phyloP scores from a whole-genome alignment of 2,329 filamentous ascomycete genomes.

The Colletotrichum chlorophyti region DNA sequence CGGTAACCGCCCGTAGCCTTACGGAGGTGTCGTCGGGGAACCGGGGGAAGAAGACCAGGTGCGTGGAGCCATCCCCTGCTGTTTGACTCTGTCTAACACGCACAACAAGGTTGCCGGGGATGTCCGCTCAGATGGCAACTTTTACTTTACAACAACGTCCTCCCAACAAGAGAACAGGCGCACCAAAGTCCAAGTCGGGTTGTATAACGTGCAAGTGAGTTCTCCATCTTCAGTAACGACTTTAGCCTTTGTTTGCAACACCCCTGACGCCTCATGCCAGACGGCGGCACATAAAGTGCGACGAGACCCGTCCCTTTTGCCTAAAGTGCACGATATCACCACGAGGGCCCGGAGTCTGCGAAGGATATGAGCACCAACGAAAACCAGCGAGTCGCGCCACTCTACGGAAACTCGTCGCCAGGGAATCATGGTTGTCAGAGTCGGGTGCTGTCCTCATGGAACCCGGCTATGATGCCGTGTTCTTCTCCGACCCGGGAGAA shows the following conservation, averaged over 20 bases:
- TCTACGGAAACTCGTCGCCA: not conserved
- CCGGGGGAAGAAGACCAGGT: too few relatives aligned
- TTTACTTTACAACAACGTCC: constrained; percentile 1
- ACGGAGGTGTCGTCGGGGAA: too few relatives aligned
- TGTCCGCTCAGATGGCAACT: constrained; percentile 13
- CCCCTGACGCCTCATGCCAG: not conserved
- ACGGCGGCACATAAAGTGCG: constrained; percentile 48
- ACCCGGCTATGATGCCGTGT: constrained; percentile 40
- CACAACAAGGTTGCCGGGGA: constrained; percentile 4
- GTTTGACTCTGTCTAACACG: too few relatives aligned
- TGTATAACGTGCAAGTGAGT: constrained; percentile 31
- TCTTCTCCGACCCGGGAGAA: constrained; percentile 43
- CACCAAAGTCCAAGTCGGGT: constrained; percentile 22
- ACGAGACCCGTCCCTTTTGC: constrained; percentile 48
- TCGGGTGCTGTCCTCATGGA: constrained; percentile 36
- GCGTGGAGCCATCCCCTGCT: too few relatives aligned
- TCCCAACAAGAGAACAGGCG: not conserved
- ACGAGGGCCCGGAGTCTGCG: constrained; percentile 45
- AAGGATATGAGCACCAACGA: constrained; percentile 13
- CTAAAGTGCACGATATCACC: constrained; percentile 49
- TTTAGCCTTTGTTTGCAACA: not conserved
- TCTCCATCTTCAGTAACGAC: too few relatives aligned
- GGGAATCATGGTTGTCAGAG: not conserved
- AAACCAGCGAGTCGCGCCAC: constrained; percentile 12
- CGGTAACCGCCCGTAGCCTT: too few relatives aligned